Conservation (phyloP, 2,329 filamentous ascomycete species). For the Xylariaceae sp. region DNA sequence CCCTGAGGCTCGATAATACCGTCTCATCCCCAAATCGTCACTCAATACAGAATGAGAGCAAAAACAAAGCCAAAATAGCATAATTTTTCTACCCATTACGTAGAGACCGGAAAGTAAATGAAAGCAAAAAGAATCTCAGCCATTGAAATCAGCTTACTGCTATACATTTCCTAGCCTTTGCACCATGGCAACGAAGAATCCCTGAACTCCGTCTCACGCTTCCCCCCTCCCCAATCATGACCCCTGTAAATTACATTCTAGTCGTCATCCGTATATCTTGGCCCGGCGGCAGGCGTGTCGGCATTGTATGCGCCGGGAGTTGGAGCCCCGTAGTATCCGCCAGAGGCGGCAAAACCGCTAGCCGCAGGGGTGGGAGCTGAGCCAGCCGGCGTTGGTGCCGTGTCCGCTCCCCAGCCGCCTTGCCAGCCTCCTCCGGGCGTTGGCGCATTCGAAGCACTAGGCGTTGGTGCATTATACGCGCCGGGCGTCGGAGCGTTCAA, state of each 20-base stretch:
- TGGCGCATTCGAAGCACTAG: slow-evolving; percentile 58
- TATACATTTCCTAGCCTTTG: too few relatives aligned
- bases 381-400: slow-evolving; percentile 62
- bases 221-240: neutral
- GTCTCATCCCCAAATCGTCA: too few relatives aligned
- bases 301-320: slow-evolving; percentile 33
- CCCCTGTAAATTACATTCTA: slow-evolving; percentile 19
- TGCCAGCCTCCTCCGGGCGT: slow-evolving; percentile 64
- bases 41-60: too few relatives aligned
- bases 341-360: slow-evolving; percentile 46
- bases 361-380: slow-evolving; percentile 67
- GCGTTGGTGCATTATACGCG: slow-evolving; percentile 61
- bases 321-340: slow-evolving; percentile 45
- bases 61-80: too few relatives aligned
- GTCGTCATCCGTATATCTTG: slow-evolving; percentile 33
- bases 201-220: slow-evolving; percentile 4
- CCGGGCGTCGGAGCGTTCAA: slow-evolving; percentile 69
- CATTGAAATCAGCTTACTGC: too few relatives aligned
- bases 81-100: too few relatives aligned
- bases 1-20: too few relatives aligned
- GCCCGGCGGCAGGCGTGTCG: slow-evolving; percentile 33
- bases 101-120: too few relatives aligned
- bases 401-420: slow-evolving; percentile 56
- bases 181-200: neutral
- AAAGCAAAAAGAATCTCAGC: too few relatives aligned